Base-by-base conservation (phyloP, 768 basidiomycete genomes). In the Symmetrospora coprosmae region DNA sequence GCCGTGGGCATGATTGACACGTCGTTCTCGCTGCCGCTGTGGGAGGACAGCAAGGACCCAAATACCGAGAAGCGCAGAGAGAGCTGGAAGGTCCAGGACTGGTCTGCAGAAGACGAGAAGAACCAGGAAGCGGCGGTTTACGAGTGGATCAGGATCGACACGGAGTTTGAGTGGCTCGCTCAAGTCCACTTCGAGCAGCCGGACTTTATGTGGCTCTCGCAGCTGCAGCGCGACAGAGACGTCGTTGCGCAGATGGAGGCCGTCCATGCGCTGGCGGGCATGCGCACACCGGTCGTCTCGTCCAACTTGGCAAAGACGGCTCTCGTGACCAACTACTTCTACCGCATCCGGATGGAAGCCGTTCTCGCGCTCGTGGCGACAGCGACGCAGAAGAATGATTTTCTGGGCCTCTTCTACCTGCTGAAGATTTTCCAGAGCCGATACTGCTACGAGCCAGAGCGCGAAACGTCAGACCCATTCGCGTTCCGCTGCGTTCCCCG, bases 101-200 rank as follows among this genome's bases (percentile, higher is more conserved):
- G 94, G 94, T 87, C 86, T 4, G 91, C 94, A 68, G 89, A 94
- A 66, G 90, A 97, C 62, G 91, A 94, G 69, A 82, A 84, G 62
- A 77, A 79, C 40, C 92, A 97, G 87, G 83, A 85, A 37, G 87
- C 87, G 17, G 91, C 92, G 64, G 92, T 89, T 2, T 99, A 96
- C 73, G 94, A 99, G 73, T 99, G 92, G 92, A 97, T 99, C 61
- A 78, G 94, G 64, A 87, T 97, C 79, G 94, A 99, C 70, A 90
- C 94, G 16, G 94, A 99, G 71, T 91, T 94, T 72, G 94, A 99
- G 74, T 99, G 94, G 94, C 86, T 97, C 55, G 85, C 87, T n/a
- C 79, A 79, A 37, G 80, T 96, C 63, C 82, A 82, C 64, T 97
- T 92, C 65, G 86, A 91, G 50, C 89, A 96, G 74, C 88, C 87